Evolutionary conservation across 495 filamentous ascomycete genomes (phyloP), one percentile per base, ranked within the genome.

Genomic region (Thermochaetoides thermophila): DNA sequence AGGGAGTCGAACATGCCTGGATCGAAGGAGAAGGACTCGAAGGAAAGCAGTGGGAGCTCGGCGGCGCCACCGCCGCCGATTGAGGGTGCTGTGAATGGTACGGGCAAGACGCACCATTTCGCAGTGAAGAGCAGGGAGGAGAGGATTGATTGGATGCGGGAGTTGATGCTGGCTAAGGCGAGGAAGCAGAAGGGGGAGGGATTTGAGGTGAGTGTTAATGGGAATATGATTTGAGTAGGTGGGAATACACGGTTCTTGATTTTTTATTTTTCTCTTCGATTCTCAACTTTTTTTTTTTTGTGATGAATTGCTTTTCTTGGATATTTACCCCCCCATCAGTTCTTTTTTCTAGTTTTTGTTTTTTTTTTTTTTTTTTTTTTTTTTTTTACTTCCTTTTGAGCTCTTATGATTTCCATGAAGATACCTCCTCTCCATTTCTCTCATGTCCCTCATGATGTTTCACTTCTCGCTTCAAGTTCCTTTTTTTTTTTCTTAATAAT

Each of bases 111-210:
- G n/a, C 87, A 97, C 46, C 82, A 94, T 47, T 96, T 97, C 45
- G 81, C 87, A 0, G 87, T 95, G 35, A 78, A 78, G 53, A 71
- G 64, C 34, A 66, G 84, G 0, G 84, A 96, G 37, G 81, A 94
- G 52, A 69, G 89, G 19, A 94, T 95, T 38, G 87, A 93, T 43
- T 97, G 89, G 89, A 94, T 95, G 89, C 63, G 89, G 2, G 85
- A 95, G 66, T 56, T 97, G 31, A 95, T 97, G 89, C 73, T 97
- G 15, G 86, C 87, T 4, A 93, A 86, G 53, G 86, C 87, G 14
- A 58, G 84, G 36, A 77, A 72, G 60, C 78, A 81, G 48, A 83
- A 84, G 60, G 74, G 76, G 11, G 74, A 79, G 41, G 86, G 86
- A 7, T 91, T 71, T 30, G 74, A 78, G 52, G 63, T 93, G 37